A percentile compares a stretch with the other conserved stretches of the same genome.
Evolutionary conservation across 306 rosid species (phyloP).

Genomic region (Ammopiptanthus mongolicus): DNA sequence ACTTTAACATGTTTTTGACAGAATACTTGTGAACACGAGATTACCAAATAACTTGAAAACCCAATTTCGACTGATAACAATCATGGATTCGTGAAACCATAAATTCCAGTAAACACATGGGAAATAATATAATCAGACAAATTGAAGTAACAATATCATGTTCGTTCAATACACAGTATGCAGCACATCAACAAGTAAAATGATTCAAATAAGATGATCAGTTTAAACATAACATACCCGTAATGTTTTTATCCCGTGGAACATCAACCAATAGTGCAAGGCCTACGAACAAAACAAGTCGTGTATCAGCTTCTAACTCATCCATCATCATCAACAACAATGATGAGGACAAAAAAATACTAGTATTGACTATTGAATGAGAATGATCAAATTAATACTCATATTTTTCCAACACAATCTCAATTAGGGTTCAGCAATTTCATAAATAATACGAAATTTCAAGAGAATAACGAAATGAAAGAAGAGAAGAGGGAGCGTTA

Average conservation of each 20-base stretch:
- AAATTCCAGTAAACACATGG: too few relatives aligned
- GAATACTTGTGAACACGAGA: too few relatives aligned
- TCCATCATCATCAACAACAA: not conserved
- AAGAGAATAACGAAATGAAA: not conserved
- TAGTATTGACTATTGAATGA: not conserved
- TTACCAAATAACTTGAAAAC: too few relatives aligned
- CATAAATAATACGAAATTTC: not conserved
- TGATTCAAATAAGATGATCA: not conserved
- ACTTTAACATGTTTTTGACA: too few relatives aligned
- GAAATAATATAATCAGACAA: not conserved
- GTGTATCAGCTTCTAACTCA: slow-evolving; percentile 12
- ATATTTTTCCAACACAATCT: not conserved
- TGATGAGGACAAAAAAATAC: too few relatives aligned
- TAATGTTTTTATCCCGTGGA: slow-evolving; percentile 73
- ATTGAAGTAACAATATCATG: not conserved
- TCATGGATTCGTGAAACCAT: too few relatives aligned
- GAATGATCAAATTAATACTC: not conserved
- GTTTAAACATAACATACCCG: slow-evolving; percentile 47
- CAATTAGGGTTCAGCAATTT: not conserved
- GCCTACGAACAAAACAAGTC: slow-evolving; percentile 43
- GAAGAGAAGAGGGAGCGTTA: not conserved
- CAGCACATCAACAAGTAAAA: not conserved
- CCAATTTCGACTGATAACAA: too few relatives aligned
- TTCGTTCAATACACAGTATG: not conserved
- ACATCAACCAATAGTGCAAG: slow-evolving; percentile 74